Evolutionary conservation across 805 yeast genomes (phyloP), one percentile per base, ranked within the genome.

Genomic region (Maudiozyma pseudohumilis): DNA sequence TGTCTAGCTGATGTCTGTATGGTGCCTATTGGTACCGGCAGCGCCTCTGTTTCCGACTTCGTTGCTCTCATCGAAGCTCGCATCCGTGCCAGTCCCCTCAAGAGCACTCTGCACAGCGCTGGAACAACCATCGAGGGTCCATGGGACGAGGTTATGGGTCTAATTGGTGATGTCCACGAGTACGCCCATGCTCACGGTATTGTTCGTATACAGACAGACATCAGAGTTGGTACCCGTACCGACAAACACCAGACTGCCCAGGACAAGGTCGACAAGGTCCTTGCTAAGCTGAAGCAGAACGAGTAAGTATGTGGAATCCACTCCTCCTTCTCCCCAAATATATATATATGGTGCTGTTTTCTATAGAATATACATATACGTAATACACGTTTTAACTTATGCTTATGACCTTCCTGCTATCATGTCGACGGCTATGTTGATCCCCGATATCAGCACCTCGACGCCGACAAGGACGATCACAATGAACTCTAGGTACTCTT

Each of bases 91-190:
- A 73, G 82, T 22, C 78, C 74, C 3, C 63, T 86, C 38, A 68
- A 76, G 35, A 75, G 80, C 44, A 75, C 83, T 1, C 64, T 86
- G 42, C 96, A 86, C 60, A 80, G 94, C 48, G 96, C 96, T 2
- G 96, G 96, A 3, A 86, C 95, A 6, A 85, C 95, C 2, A 77
- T 81, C 48, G 75, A 82, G 50, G 96, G 96, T 1, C 87, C 86
- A n/a, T 87, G 95, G 95, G 75, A 77, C 50, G 87, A 81, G 39
- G 95, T 87, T 1, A 80, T 77, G 75, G 74, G 68, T 24, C 61
- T 84, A 37, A 80, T 86, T 49, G 95, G 95, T 6, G 71, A 74
- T 47, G 63, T 85, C 49, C 96, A 86, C 52, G 77, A 79, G 51
- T 65, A 65, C 32, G 70, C 83, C 37, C 96, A 86, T 52, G 67